phyloP scores from a whole-genome alignment of 2,329 filamentous ascomycete species.

The Tolypocladium capitatum region DNA sequence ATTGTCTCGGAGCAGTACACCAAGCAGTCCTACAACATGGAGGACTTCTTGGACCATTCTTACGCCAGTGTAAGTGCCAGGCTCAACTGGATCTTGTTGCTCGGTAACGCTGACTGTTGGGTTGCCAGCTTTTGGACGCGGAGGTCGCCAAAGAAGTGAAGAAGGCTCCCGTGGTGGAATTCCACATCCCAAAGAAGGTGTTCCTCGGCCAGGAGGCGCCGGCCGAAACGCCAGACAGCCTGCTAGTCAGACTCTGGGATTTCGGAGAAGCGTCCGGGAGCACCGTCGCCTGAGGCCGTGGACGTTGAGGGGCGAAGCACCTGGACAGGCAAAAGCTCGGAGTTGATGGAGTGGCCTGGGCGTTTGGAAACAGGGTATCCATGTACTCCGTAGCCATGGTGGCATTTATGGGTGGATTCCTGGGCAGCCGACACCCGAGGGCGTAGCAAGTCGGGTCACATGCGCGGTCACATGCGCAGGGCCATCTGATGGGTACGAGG shows the following conservation, averaged over 20 bases:
- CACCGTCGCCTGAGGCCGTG: not conserved
- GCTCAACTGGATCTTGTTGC: not conserved
- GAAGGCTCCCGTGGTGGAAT: constrained; percentile 81
- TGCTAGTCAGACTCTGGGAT: constrained; percentile 49
- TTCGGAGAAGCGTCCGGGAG: constrained; percentile 23
- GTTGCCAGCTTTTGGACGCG: constrained; percentile 67
- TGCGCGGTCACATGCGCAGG: too few species aligned
- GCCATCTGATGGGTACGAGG: too few species aligned
- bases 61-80: constrained; percentile 57
- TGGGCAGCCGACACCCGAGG: not conserved
- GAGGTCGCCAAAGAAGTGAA: constrained; percentile 75
- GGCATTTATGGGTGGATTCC: too few species aligned
- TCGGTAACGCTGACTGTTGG: not conserved
- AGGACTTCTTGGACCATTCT: constrained; percentile 92
- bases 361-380: not conserved
- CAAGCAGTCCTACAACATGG: constrained; percentile 86
- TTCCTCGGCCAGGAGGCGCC: constrained; percentile 42
- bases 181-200: constrained; percentile 80
- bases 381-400: not conserved
- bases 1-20: constrained; percentile 96
- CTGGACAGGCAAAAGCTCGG: not conserved
- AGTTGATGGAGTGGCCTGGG: not conserved
- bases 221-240: constrained; percentile 34
- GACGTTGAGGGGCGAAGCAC: too few species aligned
- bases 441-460: not conserved